phyloP scores from a whole-genome alignment of 2,329 filamentous ascomycete genomes.

The Penicillium sp. region DNA sequence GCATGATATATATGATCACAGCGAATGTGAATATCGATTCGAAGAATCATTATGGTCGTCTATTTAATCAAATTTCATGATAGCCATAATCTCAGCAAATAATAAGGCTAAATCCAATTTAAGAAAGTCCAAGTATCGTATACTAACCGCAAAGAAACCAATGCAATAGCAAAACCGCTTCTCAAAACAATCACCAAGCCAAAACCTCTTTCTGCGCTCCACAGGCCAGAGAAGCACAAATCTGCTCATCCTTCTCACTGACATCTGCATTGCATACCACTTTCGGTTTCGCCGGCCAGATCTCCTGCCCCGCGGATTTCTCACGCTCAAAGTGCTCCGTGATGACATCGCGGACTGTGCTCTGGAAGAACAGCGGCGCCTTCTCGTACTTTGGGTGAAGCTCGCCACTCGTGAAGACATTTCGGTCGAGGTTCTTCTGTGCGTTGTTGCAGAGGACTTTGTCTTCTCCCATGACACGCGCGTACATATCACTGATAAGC shows the following conservation, averaged over 20 bases:
- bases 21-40: not conserved
- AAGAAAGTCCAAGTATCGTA: not conserved
- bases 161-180: not conserved
- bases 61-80: not conserved
- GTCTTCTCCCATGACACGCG: conserved; percentile 63
- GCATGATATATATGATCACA: not conserved
- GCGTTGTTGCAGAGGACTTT: conserved; percentile 60
- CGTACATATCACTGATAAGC: conserved; percentile 59
- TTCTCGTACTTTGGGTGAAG: conserved; percentile 62
- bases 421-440: conserved; percentile 61
- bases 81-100: not conserved
- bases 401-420: conserved; percentile 62
- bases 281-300: conserved; percentile 51
- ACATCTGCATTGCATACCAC: conserved; percentile 16
- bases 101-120: not conserved
- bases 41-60: not conserved
- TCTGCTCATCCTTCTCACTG: conserved; percentile 26
- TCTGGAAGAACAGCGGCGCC: conserved; percentile 58
- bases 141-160: not conserved
- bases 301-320: conserved; percentile 45
- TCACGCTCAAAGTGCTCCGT: conserved; percentile 50
- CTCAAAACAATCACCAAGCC: conserved; percentile 22
- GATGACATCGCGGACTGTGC: conserved; percentile 49
- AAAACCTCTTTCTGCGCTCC: conserved; percentile 22
- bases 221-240: conserved; percentile 24